Conservation (phyloP, 306 rosid genomes). For the Dryas alaskensis region DNA sequence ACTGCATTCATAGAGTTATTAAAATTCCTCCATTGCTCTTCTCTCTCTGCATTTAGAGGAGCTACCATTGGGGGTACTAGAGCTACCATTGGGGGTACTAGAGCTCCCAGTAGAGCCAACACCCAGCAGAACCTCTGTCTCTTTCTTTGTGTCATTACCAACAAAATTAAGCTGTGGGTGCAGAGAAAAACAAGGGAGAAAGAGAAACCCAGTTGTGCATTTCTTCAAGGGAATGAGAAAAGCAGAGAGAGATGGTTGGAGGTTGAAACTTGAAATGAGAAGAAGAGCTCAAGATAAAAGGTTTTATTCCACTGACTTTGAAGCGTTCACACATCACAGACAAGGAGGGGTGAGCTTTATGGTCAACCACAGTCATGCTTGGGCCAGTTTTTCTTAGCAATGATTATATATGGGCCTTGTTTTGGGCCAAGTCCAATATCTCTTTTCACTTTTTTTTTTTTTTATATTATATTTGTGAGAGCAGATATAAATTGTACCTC, state of each 20-base stretch:
- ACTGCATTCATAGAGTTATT: slow-evolving; percentile 57
- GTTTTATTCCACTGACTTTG: no score
- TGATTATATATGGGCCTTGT: no score
- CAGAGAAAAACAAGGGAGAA: neutral
- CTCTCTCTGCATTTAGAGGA: slow-evolving; percentile 44
- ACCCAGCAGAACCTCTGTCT: neutral
- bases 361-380: no score
- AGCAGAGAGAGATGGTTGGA: slow-evolving; percentile 16
- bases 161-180: neutral
- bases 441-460: no score
- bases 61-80: slow-evolving; percentile 30
- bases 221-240: neutral
- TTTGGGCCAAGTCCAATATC: no score
- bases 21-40: slow-evolving; percentile 51
- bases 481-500: no score
- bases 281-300: no score
- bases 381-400: no score
- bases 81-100: slow-evolving; percentile 25
- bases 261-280: slow-evolving; percentile 1
- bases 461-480: no score
- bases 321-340: no score
- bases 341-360: no score
- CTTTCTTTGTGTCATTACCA: slow-evolving; percentile 1
- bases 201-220: slow-evolving; percentile 12
- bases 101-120: slow-evolving; percentile 24